A percentile compares a stretch with the other conserved stretches of the same genome.
phyloP scores from a whole-genome alignment of 192 early-diverging fungal species.

The Linnemannia zychae region DNA sequence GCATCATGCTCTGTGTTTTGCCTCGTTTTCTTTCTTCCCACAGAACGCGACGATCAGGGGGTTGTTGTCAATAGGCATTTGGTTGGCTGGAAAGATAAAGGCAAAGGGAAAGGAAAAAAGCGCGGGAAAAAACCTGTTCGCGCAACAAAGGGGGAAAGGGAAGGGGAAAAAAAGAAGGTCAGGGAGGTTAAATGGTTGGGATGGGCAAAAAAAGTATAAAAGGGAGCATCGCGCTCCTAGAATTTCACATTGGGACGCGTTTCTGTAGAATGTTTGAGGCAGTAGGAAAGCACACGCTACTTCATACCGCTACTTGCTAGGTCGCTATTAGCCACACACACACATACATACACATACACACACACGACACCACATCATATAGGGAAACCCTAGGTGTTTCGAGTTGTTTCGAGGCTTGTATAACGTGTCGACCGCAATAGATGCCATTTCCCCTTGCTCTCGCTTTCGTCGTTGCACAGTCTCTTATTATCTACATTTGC shows the following conservation, averaged over 20 bases:
- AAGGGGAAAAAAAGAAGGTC: neutral
- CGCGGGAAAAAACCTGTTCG: constrained; percentile 3
- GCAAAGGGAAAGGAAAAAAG: neutral
- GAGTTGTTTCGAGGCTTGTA: no score
- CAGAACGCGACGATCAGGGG: neutral
- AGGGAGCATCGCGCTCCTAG: neutral
- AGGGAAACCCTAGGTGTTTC: no score
- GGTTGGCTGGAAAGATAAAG: constrained; percentile 5
- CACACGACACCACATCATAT: no score
- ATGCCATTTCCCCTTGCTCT: no score
- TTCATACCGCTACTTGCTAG: no score
- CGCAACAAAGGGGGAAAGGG: neutral
- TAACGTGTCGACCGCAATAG: no score
- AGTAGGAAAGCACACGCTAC: neutral
- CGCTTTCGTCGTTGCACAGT: no score
- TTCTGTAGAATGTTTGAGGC: neutral
- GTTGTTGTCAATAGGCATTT: neutral
- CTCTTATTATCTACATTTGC: no score
- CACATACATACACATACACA: no score
- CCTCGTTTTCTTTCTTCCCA: neutral
- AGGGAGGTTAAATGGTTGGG: neutral
- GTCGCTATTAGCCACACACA: no score
- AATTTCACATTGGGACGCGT: constrained; percentile 3
- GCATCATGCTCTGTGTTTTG: neutral
- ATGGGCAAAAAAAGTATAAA: constrained; percentile 1